phyloP scores from a whole-genome alignment of 1,139 yeast genomes.

The Arxiozyma heterogenica region DNA sequence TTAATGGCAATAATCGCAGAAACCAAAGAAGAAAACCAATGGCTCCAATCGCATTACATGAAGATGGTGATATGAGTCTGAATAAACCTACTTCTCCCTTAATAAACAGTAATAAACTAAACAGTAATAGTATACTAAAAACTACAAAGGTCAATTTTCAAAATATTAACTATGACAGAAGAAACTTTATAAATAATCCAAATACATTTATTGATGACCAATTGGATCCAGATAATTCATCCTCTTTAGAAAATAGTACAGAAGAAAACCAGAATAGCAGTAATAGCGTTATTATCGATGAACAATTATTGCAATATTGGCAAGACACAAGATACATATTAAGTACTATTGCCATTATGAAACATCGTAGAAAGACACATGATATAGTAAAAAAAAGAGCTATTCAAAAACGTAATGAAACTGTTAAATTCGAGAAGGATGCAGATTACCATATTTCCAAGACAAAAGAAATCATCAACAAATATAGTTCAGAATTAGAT shows the following conservation, averaged over 20 bases:
- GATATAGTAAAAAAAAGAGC: slow-evolving; percentile 18
- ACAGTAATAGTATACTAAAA: no score
- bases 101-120: no score
- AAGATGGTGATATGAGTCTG: neutral
- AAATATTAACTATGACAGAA: neutral
- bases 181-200: neutral
- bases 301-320: slow-evolving; percentile 21
- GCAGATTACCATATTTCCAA: slow-evolving; percentile 12
- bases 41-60: neutral
- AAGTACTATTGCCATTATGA: slow-evolving; percentile 20
- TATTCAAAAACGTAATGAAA: slow-evolving; percentile 12
- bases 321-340: slow-evolving; percentile 19
- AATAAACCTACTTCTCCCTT: neutral
- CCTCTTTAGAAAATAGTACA: neutral
- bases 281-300: slow-evolving; percentile 15
- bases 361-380: slow-evolving; percentile 22
- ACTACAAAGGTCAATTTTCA: neutral
- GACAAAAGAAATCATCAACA: slow-evolving; percentile 14
- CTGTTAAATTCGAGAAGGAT: slow-evolving; percentile 10
- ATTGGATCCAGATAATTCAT: neutral
- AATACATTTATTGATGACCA: slow-evolving; percentile 1
- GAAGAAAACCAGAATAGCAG: slow-evolving; percentile 1
- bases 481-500: slow-evolving; percentile 19
- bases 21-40: neutral
- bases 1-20: neutral